Evolutionary conservation across 2,329 filamentous ascomycete species (phyloP), one percentile per base, ranked within the genome.

Genomic region (Emmonsiellopsis sp.): DNA sequence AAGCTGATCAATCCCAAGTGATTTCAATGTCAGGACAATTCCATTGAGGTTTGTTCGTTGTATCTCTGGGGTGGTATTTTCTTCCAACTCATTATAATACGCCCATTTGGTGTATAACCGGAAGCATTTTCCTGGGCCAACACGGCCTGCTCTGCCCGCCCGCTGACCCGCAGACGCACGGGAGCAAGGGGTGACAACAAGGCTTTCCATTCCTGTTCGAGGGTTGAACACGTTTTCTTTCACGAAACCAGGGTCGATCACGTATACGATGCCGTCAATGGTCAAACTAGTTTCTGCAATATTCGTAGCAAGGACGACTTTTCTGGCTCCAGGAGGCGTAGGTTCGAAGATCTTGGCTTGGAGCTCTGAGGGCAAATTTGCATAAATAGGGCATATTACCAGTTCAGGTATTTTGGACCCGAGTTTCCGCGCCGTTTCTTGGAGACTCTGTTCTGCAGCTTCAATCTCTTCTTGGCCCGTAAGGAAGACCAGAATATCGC

Each of bases 381-480:
- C 88, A 65, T 98, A 98, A 53, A 98, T 94, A 2, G 93, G 93
- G 64, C 87, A 89, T 5, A 96, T 86, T 21, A 97, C 83, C 50
- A 98, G 79, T 65, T 96, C 91, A 17, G 86, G 87, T 32, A 93
- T 83, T 40, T 90, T 86, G 54, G 80, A 86, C 0, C 92, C 92
- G 0, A 98, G 77, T 62, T 96, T 97, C 53, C 86, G 80, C 3
- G 87, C 84, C 1, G 91, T 96, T 60, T 96, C 89, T 46, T 86
- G 80, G 14, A 98, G 80, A 59, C 90, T 87, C 60, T 86, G 83
- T 63, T 93, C 88, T 0, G 88, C 90, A 1, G 87, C 82, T 62
- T 95, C 90, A 51, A 98, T 98, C 65, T 98, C 93, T 62, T 97
- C 93, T 65, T 97, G 90, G 42, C 93, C 93, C 0, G 92, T 96